Conservation (phyloP, 371 early-diverging fungal genomes). For the Coemansia sp. region DNA sequence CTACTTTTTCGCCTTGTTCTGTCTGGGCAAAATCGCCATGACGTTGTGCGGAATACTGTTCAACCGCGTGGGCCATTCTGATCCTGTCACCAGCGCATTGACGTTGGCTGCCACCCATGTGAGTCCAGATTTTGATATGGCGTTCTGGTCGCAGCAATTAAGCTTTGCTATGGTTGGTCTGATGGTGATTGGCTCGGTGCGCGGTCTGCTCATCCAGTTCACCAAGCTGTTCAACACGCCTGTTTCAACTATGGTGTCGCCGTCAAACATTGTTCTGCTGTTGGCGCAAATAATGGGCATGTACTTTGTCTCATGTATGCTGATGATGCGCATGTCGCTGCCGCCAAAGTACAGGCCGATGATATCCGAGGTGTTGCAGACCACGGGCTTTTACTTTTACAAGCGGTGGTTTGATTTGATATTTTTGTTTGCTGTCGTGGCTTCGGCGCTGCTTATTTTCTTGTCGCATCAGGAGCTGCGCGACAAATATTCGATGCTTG, state of each 20-base stretch:
- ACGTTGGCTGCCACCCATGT: slow-evolving; percentile 66
- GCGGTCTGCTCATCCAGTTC: slow-evolving; percentile 79
- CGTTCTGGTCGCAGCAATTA: slow-evolving; percentile 87
- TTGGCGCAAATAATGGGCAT: slow-evolving; percentile 89
- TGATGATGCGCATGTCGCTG: slow-evolving; percentile 87
- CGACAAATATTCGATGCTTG: slow-evolving; percentile 52
- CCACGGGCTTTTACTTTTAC: slow-evolving; percentile 84
- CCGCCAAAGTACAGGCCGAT: slow-evolving; percentile 80
- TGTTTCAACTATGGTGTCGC: slow-evolving; percentile 64
- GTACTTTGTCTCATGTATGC: slow-evolving; percentile 84
- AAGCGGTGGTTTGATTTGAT: slow-evolving; percentile 92
- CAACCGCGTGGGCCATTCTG: slow-evolving; percentile 69
- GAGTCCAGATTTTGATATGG: slow-evolving; percentile 66
- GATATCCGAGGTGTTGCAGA: slow-evolving; percentile 69
- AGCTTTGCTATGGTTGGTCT: slow-evolving; percentile 89
- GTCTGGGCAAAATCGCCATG: slow-evolving; percentile 79
- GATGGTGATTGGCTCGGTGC: slow-evolving; percentile 81
- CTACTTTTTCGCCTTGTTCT: slow-evolving; percentile 81
- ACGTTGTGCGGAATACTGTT: slow-evolving; percentile 76
- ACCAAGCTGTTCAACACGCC: slow-evolving; percentile 69
- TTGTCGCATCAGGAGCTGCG: slow-evolving; percentile 64
- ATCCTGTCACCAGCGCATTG: slow-evolving; percentile 82
- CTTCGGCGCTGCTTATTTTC: slow-evolving; percentile 64
- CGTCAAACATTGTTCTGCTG: slow-evolving; percentile 69
- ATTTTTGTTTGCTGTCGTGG: slow-evolving; percentile 74